A percentile compares a stretch with the other conserved stretches of the same genome.
Evolutionary conservation across 257 asterid species (phyloP).

Genomic region (Solanum etuberosum): DNA sequence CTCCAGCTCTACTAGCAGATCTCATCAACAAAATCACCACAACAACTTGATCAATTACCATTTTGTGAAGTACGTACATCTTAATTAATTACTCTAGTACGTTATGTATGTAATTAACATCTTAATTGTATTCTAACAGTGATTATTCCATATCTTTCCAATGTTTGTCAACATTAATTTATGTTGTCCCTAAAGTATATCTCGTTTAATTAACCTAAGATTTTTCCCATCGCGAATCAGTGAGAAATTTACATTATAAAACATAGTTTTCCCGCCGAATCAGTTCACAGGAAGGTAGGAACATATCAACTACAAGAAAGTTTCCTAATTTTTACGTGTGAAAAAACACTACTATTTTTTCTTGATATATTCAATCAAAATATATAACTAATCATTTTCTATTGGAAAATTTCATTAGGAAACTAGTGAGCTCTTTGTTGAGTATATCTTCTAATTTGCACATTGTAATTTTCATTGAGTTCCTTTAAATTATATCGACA

Average conservation of each 20-base stretch:
- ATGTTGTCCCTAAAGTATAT: background rate
- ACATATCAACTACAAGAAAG: background rate
- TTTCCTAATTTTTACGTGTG: background rate
- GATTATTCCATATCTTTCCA: background rate
- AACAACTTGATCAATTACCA: background rate
- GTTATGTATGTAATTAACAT: background rate
- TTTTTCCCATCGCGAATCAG: background rate
- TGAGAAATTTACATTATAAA: too few relatives aligned
- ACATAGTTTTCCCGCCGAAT: too few relatives aligned
- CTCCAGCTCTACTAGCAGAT: conserved; percentile 30
- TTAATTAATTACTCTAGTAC: background rate
- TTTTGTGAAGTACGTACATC: background rate
- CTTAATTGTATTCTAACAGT: background rate
- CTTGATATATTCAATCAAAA: too few relatives aligned
- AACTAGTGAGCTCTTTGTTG: background rate
- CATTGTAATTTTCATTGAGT: background rate
- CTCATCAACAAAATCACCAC: conserved; percentile 41
- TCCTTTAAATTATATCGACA: background rate
- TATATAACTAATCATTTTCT: too few relatives aligned
- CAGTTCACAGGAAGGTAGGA: too few relatives aligned
- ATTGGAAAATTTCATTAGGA: too few relatives aligned
- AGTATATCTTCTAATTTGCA: background rate
- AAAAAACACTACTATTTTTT: too few relatives aligned
- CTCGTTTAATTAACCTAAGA: background rate
- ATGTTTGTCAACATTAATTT: background rate